These are phyloP conservation scores for Zancudomyces culisetae DNA, from an alignment of 371 early-diverging fungal genomes.

Conservation along the genomic window DNA sequence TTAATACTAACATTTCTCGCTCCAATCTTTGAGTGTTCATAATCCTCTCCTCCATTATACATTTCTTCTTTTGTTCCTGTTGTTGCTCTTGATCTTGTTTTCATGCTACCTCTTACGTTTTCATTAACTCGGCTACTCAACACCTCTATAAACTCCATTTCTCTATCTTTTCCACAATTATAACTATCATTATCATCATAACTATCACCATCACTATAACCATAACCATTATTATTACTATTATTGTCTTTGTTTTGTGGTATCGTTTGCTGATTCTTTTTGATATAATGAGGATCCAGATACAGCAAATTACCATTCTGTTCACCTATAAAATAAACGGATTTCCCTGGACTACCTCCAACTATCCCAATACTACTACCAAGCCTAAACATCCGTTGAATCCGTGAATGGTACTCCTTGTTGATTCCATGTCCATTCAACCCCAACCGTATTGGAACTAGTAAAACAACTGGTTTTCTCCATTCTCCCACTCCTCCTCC, in stretches of 20 bases:
- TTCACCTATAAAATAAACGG: conserved; percentile 76
- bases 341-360: conserved; percentile 85
- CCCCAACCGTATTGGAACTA: conserved; percentile 76
- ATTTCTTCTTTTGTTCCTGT: no score
- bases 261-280: conserved; percentile 3
- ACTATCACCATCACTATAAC: not conserved
- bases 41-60: no score
- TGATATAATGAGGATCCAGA: conserved; percentile 23
- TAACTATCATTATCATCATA: not conserved
- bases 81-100: not conserved
- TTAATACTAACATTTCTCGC: conserved; percentile 3
- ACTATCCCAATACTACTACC: conserved; percentile 74
- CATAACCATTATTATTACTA: not conserved
- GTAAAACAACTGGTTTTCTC: conserved; percentile 52
- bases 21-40: not conserved
- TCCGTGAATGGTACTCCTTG: conserved; percentile 52
- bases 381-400: conserved; percentile 54
- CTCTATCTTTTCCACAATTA: not conserved
- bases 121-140: not conserved
- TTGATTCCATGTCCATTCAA: conserved; percentile 67
- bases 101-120: not conserved
- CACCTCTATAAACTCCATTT: not conserved
- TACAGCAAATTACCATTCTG: conserved; percentile 35
- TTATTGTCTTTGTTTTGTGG: not conserved
- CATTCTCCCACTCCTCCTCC: conserved; percentile 5